Evolutionary conservation across 805 yeast genomes (phyloP), one percentile per base, ranked within the genome.

Genomic region (Teunomyces pallodes): DNA sequence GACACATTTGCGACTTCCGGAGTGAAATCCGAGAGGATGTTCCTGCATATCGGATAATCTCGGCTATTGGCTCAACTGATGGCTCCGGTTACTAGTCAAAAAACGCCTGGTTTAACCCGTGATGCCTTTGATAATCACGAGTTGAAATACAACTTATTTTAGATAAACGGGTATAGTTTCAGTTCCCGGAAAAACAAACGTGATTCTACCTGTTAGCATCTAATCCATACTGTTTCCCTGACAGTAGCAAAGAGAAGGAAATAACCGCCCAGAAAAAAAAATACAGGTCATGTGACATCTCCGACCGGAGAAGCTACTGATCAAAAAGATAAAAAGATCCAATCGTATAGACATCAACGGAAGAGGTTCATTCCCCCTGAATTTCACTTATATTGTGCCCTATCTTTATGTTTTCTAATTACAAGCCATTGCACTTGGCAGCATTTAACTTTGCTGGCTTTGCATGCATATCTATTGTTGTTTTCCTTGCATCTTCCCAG

Each of bases 401-500:
- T 26, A 10, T 10, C 30, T 26, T 24, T 39, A 38, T 38, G 41
- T 38, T 26, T 38, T 16, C 27, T n/a, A 42, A 46, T 33, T 60
- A 54, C 49, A 45, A 24, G 5, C 49, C 48, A 2, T 45, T 43
- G n/a, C 66, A 72, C 49, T 58, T 69, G 17, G 45, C 62, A 6
- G 72, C 72, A 4, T 66, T 68, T 57, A 65, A 65, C 49, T 58
- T 60, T 31, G 62, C 72, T 3, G 75, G 70, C 5, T 70, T 71
- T 45, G 67, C 72, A 4, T 62, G 71, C 46, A 65, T 72, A n/a
- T 49, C 75, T 1, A 55, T 69, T 20, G 70, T 69, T 26, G 74
- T 72, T 9, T 72, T 71, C 48, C 57, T 72, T 10, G 56, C 70
- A 36, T 66, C 76, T 6, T 61, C 75, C 2, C 77, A 71, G 54